A percentile compares a stretch with the other conserved stretches of the same genome.
These are phyloP conservation scores for Chaetothyriales sp. DNA, from an alignment of 2,329 filamentous ascomycete genomes.

Conservation along the genomic window DNA sequence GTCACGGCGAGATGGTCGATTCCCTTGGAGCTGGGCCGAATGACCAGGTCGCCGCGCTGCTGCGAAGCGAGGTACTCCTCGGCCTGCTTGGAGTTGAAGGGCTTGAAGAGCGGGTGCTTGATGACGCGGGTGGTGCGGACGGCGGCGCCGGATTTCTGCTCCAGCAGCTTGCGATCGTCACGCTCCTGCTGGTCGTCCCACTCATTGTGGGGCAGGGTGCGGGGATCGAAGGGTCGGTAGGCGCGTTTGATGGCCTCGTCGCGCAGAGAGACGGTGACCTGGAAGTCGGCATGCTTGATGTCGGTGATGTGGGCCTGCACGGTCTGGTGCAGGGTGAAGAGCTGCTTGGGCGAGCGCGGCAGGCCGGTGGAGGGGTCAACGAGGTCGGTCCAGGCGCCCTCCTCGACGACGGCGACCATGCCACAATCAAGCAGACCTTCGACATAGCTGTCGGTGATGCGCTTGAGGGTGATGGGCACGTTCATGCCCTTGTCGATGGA, in stretches of 20 bases:
- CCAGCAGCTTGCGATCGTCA: constrained; percentile 60
- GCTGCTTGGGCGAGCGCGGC: constrained; percentile 53
- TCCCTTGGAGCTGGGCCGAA: constrained; percentile 87
- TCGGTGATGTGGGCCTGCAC: constrained; percentile 77
- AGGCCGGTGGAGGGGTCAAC: constrained; percentile 24
- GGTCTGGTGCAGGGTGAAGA: constrained; percentile 69
- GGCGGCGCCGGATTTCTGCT: constrained; percentile 72
- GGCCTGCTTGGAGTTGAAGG: constrained; percentile 82
- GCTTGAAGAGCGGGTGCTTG: constrained; percentile 91
- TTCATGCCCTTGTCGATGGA: constrained; percentile 83
- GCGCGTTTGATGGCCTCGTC: constrained; percentile 67
- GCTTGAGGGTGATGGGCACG: constrained; percentile 62
- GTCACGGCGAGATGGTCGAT: constrained; percentile 91
- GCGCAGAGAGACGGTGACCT: constrained; percentile 68
- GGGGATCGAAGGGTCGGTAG: constrained; percentile 50
- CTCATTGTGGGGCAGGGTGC: constrained; percentile 47
- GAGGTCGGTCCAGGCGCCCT: constrained; percentile 63
- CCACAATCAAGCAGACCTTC: constrained; percentile 90
- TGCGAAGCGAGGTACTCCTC: constrained; percentile 86
- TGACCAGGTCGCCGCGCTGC: constrained; percentile 77
- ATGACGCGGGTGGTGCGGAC: constrained; percentile 86
- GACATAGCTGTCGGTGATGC: constrained; percentile 83
- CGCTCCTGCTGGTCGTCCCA: constrained; percentile 80
- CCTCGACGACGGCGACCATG: constrained; percentile 75
- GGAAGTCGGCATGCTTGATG: constrained; percentile 74